Evolutionary conservation across 768 basidiomycete genomes (phyloP).

Genomic region (Leucocoprinus birnbaumii): DNA sequence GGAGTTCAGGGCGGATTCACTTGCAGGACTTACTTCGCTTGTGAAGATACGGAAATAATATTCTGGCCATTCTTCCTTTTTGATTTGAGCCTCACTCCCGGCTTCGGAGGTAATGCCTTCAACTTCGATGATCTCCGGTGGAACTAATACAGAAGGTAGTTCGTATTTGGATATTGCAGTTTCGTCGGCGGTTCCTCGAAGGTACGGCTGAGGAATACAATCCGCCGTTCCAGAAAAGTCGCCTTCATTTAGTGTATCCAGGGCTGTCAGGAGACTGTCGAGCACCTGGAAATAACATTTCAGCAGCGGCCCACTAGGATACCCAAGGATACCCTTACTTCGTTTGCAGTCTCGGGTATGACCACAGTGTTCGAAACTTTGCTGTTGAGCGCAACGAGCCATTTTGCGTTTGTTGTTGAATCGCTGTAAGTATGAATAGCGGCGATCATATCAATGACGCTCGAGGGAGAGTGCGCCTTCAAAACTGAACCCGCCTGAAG

Average conservation of each 20-base stretch:
- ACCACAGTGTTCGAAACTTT: constrained; percentile 44
- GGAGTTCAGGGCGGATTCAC: not conserved
- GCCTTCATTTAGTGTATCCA: constrained; percentile 58
- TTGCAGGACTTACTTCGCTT: constrained; percentile 39
- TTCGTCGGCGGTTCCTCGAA: not conserved
- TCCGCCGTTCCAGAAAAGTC: constrained; percentile 55
- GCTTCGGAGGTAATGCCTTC: constrained; percentile 68
- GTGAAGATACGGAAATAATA: constrained; percentile 70
- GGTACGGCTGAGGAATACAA: constrained; percentile 67
- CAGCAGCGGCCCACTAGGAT: constrained; percentile 6
- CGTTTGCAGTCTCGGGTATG: constrained; percentile 51
- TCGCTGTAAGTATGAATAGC: constrained; percentile 73
- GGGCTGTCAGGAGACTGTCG: constrained; percentile 63
- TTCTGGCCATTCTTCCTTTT: constrained; percentile 83
- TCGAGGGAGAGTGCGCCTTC: constrained; percentile 55
- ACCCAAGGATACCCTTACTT: constrained; percentile 39
- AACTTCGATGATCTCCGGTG: constrained; percentile 83
- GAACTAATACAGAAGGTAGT: constrained; percentile 78
- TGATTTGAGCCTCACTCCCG: constrained; percentile 68
- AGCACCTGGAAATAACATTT: constrained; percentile 51
- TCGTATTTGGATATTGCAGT: constrained; percentile 50
- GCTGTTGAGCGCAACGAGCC: constrained; percentile 62
- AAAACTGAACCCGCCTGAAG: constrained; percentile 66
- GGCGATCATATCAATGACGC: constrained; percentile 64
- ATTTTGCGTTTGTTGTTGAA: constrained; percentile 51